Percentiles rank a stretch among this genome's conserved stretches.
These are phyloP conservation scores for Torulaspora delbrueckii DNA, from an alignment of 805 yeast genomes.

Conservation along the genomic window DNA sequence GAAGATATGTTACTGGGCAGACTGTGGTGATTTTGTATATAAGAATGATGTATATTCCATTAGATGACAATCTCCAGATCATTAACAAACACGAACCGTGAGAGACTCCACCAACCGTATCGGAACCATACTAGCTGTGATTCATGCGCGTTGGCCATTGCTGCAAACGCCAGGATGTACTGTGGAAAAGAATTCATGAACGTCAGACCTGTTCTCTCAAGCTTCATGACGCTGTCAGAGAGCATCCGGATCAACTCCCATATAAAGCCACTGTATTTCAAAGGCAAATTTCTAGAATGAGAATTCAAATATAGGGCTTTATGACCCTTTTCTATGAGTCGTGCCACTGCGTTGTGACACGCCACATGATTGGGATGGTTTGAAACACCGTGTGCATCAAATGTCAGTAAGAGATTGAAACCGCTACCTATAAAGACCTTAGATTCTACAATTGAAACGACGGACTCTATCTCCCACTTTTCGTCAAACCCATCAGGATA, in stretches of 20 bases:
- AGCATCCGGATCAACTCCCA: conserved; percentile 11
- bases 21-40: conserved; percentile 24
- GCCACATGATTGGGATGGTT: conserved; percentile 82
- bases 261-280: conserved; percentile 26
- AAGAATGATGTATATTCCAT: conserved; percentile 9
- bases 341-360: conserved; percentile 46
- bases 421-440: conserved; percentile 2
- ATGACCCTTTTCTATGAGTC: conserved; percentile 8
- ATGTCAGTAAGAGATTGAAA: conserved; percentile 50
- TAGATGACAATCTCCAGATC: conserved; percentile 40
- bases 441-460: conserved; percentile 10
- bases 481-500: conserved; percentile 65
- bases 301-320: conserved; percentile 15
- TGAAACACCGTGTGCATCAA: conserved; percentile 80
- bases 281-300: conserved; percentile 14
- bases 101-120: conserved; percentile 75
- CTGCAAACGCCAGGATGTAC: conserved; percentile 43
- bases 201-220: conserved; percentile 19
- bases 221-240: background rate
- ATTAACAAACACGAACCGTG: conserved; percentile 74
- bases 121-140: conserved; percentile 96
- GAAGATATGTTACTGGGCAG: conserved; percentile 31
- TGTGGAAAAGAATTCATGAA: conserved; percentile 35
- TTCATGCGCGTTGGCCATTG: conserved; percentile 78
- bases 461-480: conserved; percentile 51